These are phyloP conservation scores for Aspergillus piperis DNA, from an alignment of 2,329 filamentous ascomycete species.

Conservation along the genomic window DNA sequence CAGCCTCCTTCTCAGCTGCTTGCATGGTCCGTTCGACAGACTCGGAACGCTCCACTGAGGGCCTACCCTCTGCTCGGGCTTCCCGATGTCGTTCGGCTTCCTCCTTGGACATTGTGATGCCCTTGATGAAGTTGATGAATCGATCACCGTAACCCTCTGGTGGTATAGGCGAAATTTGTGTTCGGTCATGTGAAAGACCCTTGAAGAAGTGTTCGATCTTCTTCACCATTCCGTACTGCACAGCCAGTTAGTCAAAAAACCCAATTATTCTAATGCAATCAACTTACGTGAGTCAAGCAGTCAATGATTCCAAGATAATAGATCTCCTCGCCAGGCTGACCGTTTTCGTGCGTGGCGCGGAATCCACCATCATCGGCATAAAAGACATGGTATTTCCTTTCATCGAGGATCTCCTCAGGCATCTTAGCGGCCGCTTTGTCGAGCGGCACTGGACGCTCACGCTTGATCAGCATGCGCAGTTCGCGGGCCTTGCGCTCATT, in stretches of 20 bases:
- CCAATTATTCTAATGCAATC: not conserved
- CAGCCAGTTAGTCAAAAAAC: not conserved
- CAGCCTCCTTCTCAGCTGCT: conserved; percentile 62
- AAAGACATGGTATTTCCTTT: conserved; percentile 77
- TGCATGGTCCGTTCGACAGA: conserved; percentile 58
- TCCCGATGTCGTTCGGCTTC: conserved; percentile 63
- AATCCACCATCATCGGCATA: conserved; percentile 94
- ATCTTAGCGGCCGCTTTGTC: conserved; percentile 79
- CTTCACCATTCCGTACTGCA: conserved; percentile 90
- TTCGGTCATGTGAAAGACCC: conserved; percentile 78
- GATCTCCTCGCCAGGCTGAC: conserved; percentile 81
- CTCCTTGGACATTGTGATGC: conserved; percentile 86
- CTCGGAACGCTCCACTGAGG: conserved; percentile 34
- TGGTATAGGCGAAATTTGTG: conserved; percentile 88
- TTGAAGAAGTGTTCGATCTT: conserved; percentile 97
- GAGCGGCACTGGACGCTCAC: conserved; percentile 91
- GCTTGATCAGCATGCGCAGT: conserved; percentile 86
- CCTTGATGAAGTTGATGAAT: conserved; percentile 88
- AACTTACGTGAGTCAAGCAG: conserved; percentile 89
- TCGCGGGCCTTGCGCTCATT: conserved; percentile 88
- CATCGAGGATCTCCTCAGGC: conserved; percentile 83
- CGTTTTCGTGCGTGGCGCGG: conserved; percentile 87
- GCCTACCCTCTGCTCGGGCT: conserved; percentile 29
- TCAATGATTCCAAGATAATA: conserved; percentile 99
- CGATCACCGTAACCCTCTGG: conserved; percentile 90